Conservation (phyloP, 2,329 filamentous ascomycete species). For the Elsinoe necatrix region DNA sequence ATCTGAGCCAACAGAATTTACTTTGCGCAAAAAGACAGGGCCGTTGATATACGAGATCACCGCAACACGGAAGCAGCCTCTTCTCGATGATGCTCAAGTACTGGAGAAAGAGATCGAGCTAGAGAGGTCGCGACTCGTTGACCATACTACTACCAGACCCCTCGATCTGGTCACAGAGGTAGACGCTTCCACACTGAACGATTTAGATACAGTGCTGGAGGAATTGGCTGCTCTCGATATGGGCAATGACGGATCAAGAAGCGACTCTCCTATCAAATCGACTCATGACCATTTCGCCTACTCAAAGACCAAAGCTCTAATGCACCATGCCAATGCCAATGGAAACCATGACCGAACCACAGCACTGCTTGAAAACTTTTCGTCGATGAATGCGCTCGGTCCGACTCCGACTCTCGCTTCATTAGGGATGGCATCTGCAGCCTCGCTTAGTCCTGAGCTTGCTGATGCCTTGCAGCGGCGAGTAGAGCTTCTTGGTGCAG, state of each 20-base stretch:
- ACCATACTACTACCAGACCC: background rate
- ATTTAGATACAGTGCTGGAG: background rate
- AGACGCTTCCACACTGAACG: background rate
- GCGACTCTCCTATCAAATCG: background rate
- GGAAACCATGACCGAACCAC: background rate
- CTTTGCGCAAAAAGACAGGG: background rate
- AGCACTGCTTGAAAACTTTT: background rate
- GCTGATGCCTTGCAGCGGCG: background rate
- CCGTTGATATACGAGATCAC: background rate
- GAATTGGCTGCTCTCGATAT: background rate
- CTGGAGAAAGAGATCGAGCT: background rate
- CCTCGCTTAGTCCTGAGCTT: background rate
- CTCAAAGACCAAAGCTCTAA: background rate
- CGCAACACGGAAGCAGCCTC: background rate
- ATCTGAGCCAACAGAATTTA: background rate
- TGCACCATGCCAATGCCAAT: background rate
- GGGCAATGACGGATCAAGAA: background rate
- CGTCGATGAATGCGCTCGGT: background rate
- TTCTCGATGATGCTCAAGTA: background rate
- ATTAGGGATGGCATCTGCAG: background rate
- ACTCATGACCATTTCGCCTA: background rate
- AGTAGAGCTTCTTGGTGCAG: background rate
- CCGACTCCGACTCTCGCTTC: background rate
- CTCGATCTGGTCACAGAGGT: background rate
- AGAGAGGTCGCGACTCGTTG: background rate